Base-by-base conservation (phyloP, 2,329 filamentous ascomycete species). In the Neophaeococcomyces aloes region DNA sequence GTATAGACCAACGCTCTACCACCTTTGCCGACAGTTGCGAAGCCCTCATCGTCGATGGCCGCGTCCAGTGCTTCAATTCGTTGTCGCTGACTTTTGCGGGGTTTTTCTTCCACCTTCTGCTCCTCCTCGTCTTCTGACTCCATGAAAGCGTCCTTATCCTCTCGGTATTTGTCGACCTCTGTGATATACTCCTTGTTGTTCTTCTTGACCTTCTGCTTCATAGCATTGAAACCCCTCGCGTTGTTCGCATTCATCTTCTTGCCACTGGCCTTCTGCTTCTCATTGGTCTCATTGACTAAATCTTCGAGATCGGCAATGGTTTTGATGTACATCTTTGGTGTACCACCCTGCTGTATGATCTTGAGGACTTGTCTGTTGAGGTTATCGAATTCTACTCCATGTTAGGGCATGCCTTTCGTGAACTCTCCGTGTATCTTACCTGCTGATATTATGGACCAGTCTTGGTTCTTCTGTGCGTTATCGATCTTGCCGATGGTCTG, bases 241-340 rank as follows among this genome's bases (percentile, higher is more conserved):
- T 89, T 93, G 61, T 82, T 91, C 50, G 88, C 87, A 70, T 94
- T 98, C 88, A 96, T 94, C 76, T 95, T 96, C 79, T 95, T 95
- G 51, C 82, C 79, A 2, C 85, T 84, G 55, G 93, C 84, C 74
- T 98, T 98, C 63, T 94, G 86, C 76, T 95, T 95, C 58, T 87
- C 79, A 53, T 94, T 77, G 18, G 88, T 81, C 72, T 98, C 93
- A 62, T 88, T 88, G 75, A 95, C 84, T 61, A 83, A 79, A 58
- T 94, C 88, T 69, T 98, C 91, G 53, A 98, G 74, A 61, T 98
- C 89, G 57, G 89, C 83, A 54, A 96, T 78, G 54, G 83, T 81
- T 71, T 91, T 88, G 67, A 98, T 81, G 69, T 95, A 98, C 51
- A 83, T 68, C 73, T 94, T 95, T 46, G 91, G 91, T 29, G 79